phyloP scores from a whole-genome alignment of 2,329 filamentous ascomycete species.

The Aureobasidium musti region DNA sequence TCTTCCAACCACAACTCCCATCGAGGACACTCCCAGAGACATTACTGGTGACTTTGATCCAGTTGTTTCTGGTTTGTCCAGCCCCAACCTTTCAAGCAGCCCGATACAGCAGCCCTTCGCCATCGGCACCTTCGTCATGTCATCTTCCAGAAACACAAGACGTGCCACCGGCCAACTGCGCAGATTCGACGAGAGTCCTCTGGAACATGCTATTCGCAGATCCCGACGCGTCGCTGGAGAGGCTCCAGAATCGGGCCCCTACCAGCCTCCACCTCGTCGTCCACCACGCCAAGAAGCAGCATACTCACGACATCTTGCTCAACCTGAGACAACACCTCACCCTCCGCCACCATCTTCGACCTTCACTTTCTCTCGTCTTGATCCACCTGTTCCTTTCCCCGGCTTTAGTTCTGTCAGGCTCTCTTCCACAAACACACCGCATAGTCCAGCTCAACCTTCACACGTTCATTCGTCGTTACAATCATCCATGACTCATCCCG shows the following conservation, averaged over 20 bases:
- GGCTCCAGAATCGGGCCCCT: slow-evolving; percentile 13
- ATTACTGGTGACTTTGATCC: neutral
- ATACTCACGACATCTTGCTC: neutral
- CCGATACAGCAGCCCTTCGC: neutral
- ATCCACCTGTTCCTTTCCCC: slow-evolving; percentile 19
- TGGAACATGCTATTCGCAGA: slow-evolving; percentile 6
- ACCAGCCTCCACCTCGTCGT: slow-evolving; percentile 17
- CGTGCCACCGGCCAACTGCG: neutral
- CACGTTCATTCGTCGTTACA: neutral
- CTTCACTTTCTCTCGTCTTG: slow-evolving; percentile 20
- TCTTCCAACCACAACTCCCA: neutral
- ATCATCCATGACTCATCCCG: neutral
- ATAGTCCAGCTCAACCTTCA: neutral
- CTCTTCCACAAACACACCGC: neutral
- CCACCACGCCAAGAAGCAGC: neutral
- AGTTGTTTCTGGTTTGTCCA: neutral
- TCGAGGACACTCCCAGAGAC: neutral
- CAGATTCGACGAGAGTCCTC: neutral
- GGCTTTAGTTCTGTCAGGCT: slow-evolving; percentile 4
- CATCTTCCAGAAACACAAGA: neutral
- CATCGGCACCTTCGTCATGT: slow-evolving; percentile 20
- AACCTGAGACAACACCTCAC: neutral
- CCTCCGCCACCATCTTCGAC: slow-evolving; percentile 20
- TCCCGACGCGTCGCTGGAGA: slow-evolving; percentile 27
- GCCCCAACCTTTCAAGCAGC: neutral